These are phyloP conservation scores for Fusarium sp. DNA, from an alignment of 2,329 filamentous ascomycete species.

Conservation along the genomic window DNA sequence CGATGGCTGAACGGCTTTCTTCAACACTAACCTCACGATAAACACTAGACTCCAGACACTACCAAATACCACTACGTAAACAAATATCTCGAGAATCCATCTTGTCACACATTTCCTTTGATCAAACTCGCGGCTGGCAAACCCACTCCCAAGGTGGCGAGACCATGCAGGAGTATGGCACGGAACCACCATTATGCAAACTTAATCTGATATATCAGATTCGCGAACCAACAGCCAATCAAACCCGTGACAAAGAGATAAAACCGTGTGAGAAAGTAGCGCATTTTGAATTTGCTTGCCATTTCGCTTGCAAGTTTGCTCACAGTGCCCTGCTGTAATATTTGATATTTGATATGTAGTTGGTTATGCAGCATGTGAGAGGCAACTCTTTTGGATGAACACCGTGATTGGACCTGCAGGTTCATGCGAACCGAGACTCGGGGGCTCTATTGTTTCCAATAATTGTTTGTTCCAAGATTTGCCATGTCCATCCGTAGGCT, in stretches of 20 bases:
- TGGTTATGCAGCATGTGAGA: no score
- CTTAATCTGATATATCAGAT: constrained; percentile 16
- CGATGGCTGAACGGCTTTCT: neutral
- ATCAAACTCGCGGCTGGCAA: neutral
- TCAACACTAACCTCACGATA: neutral
- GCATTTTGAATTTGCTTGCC: no score
- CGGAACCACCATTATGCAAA: no score
- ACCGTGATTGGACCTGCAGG: no score
- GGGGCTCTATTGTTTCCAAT: neutral
- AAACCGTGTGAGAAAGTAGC: no score
- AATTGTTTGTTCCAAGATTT: neutral
- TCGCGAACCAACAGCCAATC: neutral
- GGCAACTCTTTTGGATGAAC: no score
- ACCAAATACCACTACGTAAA: no score
- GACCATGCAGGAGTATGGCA: constrained; percentile 1
- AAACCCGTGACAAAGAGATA: neutral
- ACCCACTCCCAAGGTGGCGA: neutral
- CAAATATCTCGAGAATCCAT: no score
- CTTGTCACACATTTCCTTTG: neutral
- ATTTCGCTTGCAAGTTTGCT: no score
- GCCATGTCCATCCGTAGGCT: no score
- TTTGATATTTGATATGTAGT: constrained; percentile 6
- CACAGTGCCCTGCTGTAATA: neutral
- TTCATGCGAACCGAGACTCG: no score
- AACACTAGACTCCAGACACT: neutral